These are phyloP conservation scores for Naganishia randhawae DNA, from an alignment of 768 basidiomycete genomes.

Conservation along the genomic window DNA sequence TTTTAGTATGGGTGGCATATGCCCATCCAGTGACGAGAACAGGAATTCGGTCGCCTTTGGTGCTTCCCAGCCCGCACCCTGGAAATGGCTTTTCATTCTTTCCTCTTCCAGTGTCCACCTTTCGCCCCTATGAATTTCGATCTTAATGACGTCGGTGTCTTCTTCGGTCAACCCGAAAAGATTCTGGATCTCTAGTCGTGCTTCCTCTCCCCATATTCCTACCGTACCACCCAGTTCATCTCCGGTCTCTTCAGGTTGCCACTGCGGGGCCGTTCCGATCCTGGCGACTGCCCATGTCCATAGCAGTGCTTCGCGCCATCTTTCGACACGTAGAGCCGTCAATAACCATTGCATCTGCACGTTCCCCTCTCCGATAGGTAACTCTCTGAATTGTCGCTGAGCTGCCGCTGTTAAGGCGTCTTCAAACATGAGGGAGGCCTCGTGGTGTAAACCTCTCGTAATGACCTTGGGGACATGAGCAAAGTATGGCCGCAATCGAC, in stretches of 20 bases:
- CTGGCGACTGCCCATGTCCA: slow-evolving; percentile 47
- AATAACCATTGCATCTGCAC: slow-evolving; percentile 47
- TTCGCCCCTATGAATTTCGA: slow-evolving; percentile 38
- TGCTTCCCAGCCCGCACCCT: slow-evolving; percentile 40
- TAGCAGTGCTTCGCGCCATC: slow-evolving; percentile 49
- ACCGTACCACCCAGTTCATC: slow-evolving; percentile 19
- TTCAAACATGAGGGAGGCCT: slow-evolving; percentile 46
- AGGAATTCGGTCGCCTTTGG: slow-evolving; percentile 45
- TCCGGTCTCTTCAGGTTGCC: slow-evolving; percentile 24
- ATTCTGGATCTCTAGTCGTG: slow-evolving; percentile 35
- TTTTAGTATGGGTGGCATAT: slow-evolving; percentile 41
- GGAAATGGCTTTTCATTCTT: slow-evolving; percentile 34
- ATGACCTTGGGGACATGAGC: slow-evolving; percentile 47
- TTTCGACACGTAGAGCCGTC: slow-evolving; percentile 41
- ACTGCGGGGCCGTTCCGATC: slow-evolving; percentile 33
- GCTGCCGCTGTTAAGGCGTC: slow-evolving; percentile 37
- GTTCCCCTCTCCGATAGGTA: slow-evolving; percentile 41
- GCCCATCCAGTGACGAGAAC: slow-evolving; percentile 47
- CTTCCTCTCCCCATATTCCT: slow-evolving; percentile 35
- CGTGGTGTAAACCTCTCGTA: slow-evolving; percentile 45
- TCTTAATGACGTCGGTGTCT: slow-evolving; percentile 40
- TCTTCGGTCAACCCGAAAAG: slow-evolving; percentile 37
- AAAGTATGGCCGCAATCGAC: slow-evolving; percentile 44
- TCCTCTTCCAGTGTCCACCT: slow-evolving; percentile 42
- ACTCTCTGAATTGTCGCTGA: slow-evolving; percentile 41